Percentiles rank a stretch among this genome's conserved stretches.
These are phyloP conservation scores for Russula olivacea DNA, from an alignment of 768 basidiomycete species.

Conservation along the genomic window DNA sequence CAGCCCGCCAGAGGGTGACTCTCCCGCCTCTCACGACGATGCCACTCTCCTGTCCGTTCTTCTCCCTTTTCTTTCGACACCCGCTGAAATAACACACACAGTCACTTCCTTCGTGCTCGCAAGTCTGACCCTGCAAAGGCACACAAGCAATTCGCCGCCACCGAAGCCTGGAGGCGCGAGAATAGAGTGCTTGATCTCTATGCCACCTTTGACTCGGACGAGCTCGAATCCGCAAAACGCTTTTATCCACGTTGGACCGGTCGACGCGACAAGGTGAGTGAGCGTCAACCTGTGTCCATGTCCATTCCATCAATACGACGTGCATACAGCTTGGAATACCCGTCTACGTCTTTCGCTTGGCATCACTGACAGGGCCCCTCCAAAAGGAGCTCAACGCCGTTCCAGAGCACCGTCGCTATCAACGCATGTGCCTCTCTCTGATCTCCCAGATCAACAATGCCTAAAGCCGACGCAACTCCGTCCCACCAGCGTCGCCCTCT, in stretches of 20 bases:
- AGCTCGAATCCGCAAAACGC: constrained; percentile 52
- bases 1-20: constrained; percentile 25
- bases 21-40: constrained; percentile 54
- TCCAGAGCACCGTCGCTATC: constrained; percentile 50
- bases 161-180: constrained; percentile 63
- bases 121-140: constrained; percentile 58
- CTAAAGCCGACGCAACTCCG: neutral
- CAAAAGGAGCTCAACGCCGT: constrained; percentile 57
- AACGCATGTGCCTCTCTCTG: constrained; percentile 53
- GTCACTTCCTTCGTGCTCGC: constrained; percentile 80
- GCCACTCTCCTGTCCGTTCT: constrained; percentile 51
- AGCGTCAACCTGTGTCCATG: neutral
- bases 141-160: constrained; percentile 60
- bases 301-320: neutral
- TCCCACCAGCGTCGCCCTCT: constrained; percentile 48
- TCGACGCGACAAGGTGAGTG: constrained; percentile 66
- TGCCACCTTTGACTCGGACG: constrained; percentile 48
- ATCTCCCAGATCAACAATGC: neutral
- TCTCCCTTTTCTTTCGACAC: neutral
- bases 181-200: constrained; percentile 60
- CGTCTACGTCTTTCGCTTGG: constrained; percentile 69
- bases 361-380: constrained; percentile 47
- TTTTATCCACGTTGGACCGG: constrained; percentile 84
- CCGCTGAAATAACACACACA: constrained; percentile 28
- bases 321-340: constrained; percentile 54